Base-by-base conservation (phyloP, 192 early-diverging fungal species). In the Coemansia sp. region DNA sequence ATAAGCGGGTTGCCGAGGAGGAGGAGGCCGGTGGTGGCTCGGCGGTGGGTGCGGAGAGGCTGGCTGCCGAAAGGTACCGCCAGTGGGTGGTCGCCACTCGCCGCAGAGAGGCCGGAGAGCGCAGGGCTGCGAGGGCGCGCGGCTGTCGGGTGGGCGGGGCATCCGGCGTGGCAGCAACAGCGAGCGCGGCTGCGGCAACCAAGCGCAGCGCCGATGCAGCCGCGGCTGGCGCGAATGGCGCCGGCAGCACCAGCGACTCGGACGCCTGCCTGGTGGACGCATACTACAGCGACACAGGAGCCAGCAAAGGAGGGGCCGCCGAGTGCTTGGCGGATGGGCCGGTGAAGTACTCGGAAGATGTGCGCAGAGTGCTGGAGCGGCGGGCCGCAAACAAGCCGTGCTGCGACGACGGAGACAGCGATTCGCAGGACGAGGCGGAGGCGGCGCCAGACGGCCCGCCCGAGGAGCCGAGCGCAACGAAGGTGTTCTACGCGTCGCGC, bases 401-500 rank as follows among this genome's bases (percentile, higher is more conserved):
- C 5, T 65, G 56, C 9, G 63, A 74, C 57, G 72, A 67, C 64
- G 61, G 64, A 54, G 62, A 69, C 26, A 61, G 53, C 10, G 65
- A 72, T 13, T 45, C 48, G 13, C 41, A 65, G 3, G 68, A 86
- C 65, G 67, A 67, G 5, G 71, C 60, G 1, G 50, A 71, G 1
- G 56, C 72, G n/a, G 78, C 75, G 10, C 7, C 26, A 38, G 74
- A 75, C 5, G 85, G 71, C 13, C 67, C 76, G 23, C 79, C 81
- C 12, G 85, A 87, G 70, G 88, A 85, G 67, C 66, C 57, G 13
- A 72, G 11, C 19, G 23, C 54, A 42, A 66, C 63, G 15, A 74
- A 77, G 81, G 85, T 91, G 5, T 85, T 84, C 49, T 92, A 90
- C 71, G 86, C 88, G 15, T 92, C 90, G 18, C 86, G 90, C 45